Evolutionary conservation across 345 rosid genomes (phyloP), one percentile per base, ranked within the genome.

Genomic region (Eucalyptus sp.): DNA sequence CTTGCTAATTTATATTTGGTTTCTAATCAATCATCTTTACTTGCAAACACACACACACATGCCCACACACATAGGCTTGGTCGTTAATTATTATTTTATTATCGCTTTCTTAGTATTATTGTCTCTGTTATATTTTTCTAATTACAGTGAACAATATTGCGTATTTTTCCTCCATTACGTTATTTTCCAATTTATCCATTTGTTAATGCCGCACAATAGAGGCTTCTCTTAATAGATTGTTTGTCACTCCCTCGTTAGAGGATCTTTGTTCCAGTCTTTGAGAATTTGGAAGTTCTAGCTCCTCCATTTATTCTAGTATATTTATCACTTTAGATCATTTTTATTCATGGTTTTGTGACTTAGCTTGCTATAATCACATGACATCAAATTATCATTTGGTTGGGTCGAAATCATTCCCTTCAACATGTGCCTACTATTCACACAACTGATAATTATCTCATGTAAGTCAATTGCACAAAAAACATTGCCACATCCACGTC

Each of bases 91-190:
- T 52, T 52, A 52, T 18, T 52, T 52, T 52, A 52, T 52, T 52
- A 52, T 52, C 4, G 0, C 58, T 52, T 52, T 52, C 24, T 52
- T 18, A 52, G 58, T 52, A 10, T 52, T 52, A 18, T 3, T 3
- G 56, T 52, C 56, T 52, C 0, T 52, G 0, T 52, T 52, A 7
- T 52, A 52, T 52, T 52, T 3, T 52, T 52, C 56, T 52, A 52
- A 52, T 52, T 1, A 52, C 10, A 52, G 4, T 0, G 0, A 52
- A 52, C 10, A 18, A 52, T 52, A 52, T 52, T 52, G 18, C 0
- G 0, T 52, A 8, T 18, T 52, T 0, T 18, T 52, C 24, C 24
- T 52, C 24, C 56, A 18, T 52, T 18, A 52, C 1, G 24, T 1
- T 52, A 52, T 52, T 52, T 52, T 52, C 24, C 25, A 52, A 52